Conservation (phyloP, 179 eudicot species). For the Nepenthes alata region DNA sequence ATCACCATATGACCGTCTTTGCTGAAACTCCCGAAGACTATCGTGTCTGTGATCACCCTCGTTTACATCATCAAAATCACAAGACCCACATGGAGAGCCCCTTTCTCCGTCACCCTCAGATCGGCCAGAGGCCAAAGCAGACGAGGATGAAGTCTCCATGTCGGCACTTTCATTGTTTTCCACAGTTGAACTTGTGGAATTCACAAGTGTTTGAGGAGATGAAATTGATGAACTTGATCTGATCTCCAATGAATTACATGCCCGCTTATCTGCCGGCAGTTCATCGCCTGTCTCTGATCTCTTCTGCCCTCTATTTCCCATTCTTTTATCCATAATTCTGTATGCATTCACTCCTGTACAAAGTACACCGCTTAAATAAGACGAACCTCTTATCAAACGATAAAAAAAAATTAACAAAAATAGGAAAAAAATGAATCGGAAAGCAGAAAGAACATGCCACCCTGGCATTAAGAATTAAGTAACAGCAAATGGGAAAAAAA, state of each 20-base stretch:
- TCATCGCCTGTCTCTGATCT: constrained; percentile 53
- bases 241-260: constrained; percentile 61
- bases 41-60: constrained; percentile 33
- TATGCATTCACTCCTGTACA: no score
- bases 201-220: constrained; percentile 29
- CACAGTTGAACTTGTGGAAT: constrained; percentile 12
- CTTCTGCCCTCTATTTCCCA: constrained; percentile 82
- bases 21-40: constrained; percentile 41
- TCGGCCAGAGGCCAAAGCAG: constrained; percentile 49
- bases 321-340: constrained; percentile 7
- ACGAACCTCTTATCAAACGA: no score
- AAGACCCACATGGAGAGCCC: constrained; percentile 71
- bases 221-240: constrained; percentile 66
- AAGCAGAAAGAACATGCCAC: no score
- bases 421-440: no score
- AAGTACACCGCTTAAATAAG: no score
- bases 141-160: constrained; percentile 75
- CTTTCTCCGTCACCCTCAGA: constrained; percentile 74
- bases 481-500: no score
- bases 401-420: no score
- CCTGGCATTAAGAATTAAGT: no score
- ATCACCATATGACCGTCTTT: constrained; percentile 35
- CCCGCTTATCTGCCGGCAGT: constrained; percentile 77
- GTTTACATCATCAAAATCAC: constrained; percentile 63
- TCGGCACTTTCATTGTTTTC: constrained; percentile 48